Evolutionary conservation across 2,329 filamentous ascomycete species (phyloP).

Genomic region (Fusarium sp.): DNA sequence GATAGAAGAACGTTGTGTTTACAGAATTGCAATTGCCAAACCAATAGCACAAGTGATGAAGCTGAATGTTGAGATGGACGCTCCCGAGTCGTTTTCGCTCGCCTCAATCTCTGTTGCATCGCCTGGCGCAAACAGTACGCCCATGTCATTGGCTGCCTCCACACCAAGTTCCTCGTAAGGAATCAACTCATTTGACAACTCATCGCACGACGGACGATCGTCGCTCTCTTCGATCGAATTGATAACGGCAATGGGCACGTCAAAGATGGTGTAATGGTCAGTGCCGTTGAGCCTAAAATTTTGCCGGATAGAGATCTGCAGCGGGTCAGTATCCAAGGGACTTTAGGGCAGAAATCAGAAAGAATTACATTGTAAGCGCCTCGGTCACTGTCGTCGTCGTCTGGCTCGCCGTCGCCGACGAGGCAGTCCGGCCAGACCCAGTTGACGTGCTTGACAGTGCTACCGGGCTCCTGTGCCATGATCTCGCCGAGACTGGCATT

Average conservation of each 20-base stretch:
- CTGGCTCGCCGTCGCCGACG: conserved; percentile 70
- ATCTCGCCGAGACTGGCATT: conserved; percentile 70
- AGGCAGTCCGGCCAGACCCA: conserved; percentile 82
- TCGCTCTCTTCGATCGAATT: conserved; percentile 70
- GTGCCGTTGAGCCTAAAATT: conserved; percentile 76
- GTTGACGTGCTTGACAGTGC: conserved; percentile 81
- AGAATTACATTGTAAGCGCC: conserved; percentile 75
- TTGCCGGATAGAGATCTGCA: conserved; percentile 78
- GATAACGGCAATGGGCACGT: conserved; percentile 78
- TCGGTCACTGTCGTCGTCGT: conserved; percentile 60
- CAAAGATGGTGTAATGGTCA: conserved; percentile 79
- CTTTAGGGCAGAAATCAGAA: conserved; percentile 11
- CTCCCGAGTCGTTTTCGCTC: conserved; percentile 21
- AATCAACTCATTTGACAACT: conserved; percentile 67
- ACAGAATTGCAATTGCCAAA: neutral
- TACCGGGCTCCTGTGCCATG: conserved; percentile 74
- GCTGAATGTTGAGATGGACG: conserved; percentile 6
- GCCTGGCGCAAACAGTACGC: conserved; percentile 68
- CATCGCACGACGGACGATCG: conserved; percentile 65
- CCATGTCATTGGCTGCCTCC: conserved; percentile 60
- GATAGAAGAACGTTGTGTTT: neutral
- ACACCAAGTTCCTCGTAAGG: conserved; percentile 62
- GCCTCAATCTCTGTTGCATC: conserved; percentile 62
- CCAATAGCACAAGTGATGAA: conserved; percentile 13
- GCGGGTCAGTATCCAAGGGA: conserved; percentile 9